Base-by-base conservation (phyloP, 2,329 filamentous ascomycete species). In the Fusarium sp. region DNA sequence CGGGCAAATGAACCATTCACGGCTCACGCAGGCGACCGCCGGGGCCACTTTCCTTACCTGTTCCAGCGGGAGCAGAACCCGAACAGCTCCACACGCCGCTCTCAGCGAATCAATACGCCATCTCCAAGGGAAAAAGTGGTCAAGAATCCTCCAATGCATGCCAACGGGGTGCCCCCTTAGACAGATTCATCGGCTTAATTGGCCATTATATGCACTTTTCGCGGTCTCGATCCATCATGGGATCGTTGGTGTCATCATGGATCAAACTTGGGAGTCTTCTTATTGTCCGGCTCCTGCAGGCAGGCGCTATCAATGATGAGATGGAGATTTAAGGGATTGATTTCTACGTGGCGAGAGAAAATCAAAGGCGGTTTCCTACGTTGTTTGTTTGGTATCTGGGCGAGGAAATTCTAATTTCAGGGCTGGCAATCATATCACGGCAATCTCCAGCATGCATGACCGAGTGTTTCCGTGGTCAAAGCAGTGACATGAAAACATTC, bases 1-100 rank as follows among this genome's bases (percentile, higher is more conserved):
- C 58, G 55, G 64, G 49, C 56, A 55, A 57, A 61, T 57, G 66
- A 63, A 57, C 71, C 71, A 73, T 65, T 73, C 71, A 71, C 50
- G 34, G 44, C 64, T 62, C 44, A 31, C 44, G 42, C 38, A 62
- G 29, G 59, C 44, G 67, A 65, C 51, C 44, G 49, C 54, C 67
- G 61, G 64, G 62, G 62, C 65, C 63, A 66, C 63, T 65, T 51
- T 58, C 62, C 66, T 61, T 66, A 40, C 56, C 25, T 58, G 42
- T 49, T 34, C 14, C 42, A 27, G 44, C 56, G 61, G 61, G 58
- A 62, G 53, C 50, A 65, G 27, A 29, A 46, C 29, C 51, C 33
- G 63, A 50, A 36, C 36, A 31, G 16, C 55, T 54, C 66, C 66
- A 68, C 65, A 33, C 38, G 4, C 40, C n/a, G 16, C 23, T 69